Evolutionary conservation across 2,329 filamentous ascomycete species (phyloP).

Genomic region (Mycosphaerella sp.): DNA sequence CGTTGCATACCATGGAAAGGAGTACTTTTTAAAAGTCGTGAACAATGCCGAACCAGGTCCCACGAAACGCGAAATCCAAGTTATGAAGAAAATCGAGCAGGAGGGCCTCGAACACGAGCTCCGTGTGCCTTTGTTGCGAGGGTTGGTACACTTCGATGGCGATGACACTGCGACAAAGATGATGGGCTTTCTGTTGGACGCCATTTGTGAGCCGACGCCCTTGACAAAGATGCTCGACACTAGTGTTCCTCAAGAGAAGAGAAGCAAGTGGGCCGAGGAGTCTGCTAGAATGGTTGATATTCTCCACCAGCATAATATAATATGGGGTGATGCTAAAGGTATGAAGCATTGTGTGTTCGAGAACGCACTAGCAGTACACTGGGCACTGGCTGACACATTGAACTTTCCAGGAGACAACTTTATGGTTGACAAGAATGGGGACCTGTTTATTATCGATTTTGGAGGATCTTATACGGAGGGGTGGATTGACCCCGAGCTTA

Average conservation of each 20-base stretch:
- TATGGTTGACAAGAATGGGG: slow-evolving; percentile 34
- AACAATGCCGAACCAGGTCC: slow-evolving; percentile 28
- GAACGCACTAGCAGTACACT: no score
- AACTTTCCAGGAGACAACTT: slow-evolving; percentile 35
- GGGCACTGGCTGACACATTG: background rate
- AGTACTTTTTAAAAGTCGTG: slow-evolving; percentile 34
- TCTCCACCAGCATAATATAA: slow-evolving; percentile 34
- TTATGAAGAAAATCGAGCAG: slow-evolving; percentile 29
- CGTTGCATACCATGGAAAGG: slow-evolving; percentile 18
- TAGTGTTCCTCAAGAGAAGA: slow-evolving; percentile 28
- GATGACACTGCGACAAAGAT: slow-evolving; percentile 20
- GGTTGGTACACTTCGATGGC: slow-evolving; percentile 25
- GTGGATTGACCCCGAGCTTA: slow-evolving; percentile 35
- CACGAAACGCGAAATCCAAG: slow-evolving; percentile 33
- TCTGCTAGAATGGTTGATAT: slow-evolving; percentile 25
- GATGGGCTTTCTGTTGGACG: slow-evolving; percentile 34
- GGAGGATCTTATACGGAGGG: slow-evolving; percentile 36
- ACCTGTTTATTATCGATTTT: slow-evolving; percentile 39
- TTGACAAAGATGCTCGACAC: slow-evolving; percentile 31
- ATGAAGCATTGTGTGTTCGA: background rate
- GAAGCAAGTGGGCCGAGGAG: slow-evolving; percentile 31
- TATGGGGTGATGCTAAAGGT: slow-evolving; percentile 38
- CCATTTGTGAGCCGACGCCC: slow-evolving; percentile 30
- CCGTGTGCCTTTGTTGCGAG: slow-evolving; percentile 29
- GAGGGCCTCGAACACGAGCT: slow-evolving; percentile 29